Evolutionary conservation across 73 alveolate species (phyloP), one percentile per base, ranked within the genome.

Genomic region (Durusdinium trenchii): DNA sequence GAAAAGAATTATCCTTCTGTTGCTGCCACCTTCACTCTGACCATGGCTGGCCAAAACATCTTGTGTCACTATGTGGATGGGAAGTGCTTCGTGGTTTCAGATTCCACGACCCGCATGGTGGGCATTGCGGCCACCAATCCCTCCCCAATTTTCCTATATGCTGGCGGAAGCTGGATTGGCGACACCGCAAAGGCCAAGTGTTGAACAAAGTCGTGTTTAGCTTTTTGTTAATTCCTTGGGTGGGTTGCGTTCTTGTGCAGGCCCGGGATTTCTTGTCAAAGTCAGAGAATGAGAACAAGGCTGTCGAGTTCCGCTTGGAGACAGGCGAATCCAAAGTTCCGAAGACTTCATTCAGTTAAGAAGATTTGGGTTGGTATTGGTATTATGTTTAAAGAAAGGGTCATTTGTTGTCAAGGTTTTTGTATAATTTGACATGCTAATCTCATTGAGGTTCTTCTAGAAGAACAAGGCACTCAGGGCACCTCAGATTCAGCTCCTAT

Each of bases 261-360:
- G 94, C 94, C 38, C 48, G 51, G 61, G 94, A 83, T 52, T 83
- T 50, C 54, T 18, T 83, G 76, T n/a, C 50, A 38, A 83, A 83
- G 36, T n/a, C 73, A 3, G 94, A 23, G 40, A 83, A 83, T 38
- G 51, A 47, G 12, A 83, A 83, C 94, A 83, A 83, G 38, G 94
- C 94, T 36, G 36, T 83, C 36, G 71, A 50, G n/a, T 83, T 83
- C 40, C 51, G 73, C 43, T n/a, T 83, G 38, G 54, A 83, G 40
- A 52, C n/a, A n/a, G n/a, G n/a, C n/a, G n/a, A n/a, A n/a, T n/a
- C n/a, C n/a, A n/a, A n/a, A n/a, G n/a, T n/a, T n/a, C n/a, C n/a
- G n/a, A n/a, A n/a, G n/a, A n/a, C n/a, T n/a, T n/a, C n/a, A n/a
- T n/a, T n/a, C n/a, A n/a, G n/a, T n/a, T n/a, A n/a, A n/a, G n/a